Conservation (phyloP, 148 eudicot genomes). For the Oxyria digyna region DNA sequence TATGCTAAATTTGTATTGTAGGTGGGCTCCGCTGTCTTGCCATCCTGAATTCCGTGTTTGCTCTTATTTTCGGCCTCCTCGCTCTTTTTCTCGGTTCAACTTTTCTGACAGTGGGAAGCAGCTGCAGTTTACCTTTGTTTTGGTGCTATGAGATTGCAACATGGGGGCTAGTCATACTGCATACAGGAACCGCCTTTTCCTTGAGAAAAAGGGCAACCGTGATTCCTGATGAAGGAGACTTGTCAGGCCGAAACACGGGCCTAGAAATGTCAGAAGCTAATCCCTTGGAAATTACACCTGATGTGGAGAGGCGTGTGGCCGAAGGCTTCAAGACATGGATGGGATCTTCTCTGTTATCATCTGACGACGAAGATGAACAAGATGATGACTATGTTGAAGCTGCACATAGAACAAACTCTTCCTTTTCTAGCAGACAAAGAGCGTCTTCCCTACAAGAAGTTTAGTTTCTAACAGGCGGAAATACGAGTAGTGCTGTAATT, state of each 20-base stretch:
- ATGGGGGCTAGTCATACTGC: conserved; percentile 73
- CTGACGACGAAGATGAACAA: conserved; percentile 81
- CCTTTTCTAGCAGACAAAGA: background rate
- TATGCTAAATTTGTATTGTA: conserved; percentile 14
- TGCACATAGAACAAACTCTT: conserved; percentile 12
- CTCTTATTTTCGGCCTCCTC: conserved; percentile 60
- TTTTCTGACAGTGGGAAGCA: conserved; percentile 75
- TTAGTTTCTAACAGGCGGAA: background rate
- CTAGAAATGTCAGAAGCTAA: conserved; percentile 76
- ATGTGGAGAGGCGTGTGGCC: conserved; percentile 73
- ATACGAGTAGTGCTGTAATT: background rate
- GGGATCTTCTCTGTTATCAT: conserved; percentile 81
- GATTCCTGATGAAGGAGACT: conserved; percentile 49
- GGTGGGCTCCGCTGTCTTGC: conserved; percentile 93
- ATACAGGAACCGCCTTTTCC: conserved; percentile 50
- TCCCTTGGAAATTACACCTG: conserved; percentile 53
- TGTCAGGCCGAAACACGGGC: conserved; percentile 45
- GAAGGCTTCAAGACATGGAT: conserved; percentile 91
- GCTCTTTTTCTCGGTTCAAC: conserved; percentile 77
- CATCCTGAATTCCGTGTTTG: conserved; percentile 54
- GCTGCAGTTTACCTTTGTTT: conserved; percentile 76
- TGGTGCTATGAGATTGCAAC: conserved; percentile 88
- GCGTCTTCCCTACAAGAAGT: background rate
- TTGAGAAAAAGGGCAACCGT: conserved; percentile 61
- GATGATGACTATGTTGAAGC: conserved; percentile 39